A percentile compares a stretch with the other conserved stretches of the same genome.
Conservation (phyloP, 2,329 filamentous ascomycete species). For the Huntiella moniliformis region DNA sequence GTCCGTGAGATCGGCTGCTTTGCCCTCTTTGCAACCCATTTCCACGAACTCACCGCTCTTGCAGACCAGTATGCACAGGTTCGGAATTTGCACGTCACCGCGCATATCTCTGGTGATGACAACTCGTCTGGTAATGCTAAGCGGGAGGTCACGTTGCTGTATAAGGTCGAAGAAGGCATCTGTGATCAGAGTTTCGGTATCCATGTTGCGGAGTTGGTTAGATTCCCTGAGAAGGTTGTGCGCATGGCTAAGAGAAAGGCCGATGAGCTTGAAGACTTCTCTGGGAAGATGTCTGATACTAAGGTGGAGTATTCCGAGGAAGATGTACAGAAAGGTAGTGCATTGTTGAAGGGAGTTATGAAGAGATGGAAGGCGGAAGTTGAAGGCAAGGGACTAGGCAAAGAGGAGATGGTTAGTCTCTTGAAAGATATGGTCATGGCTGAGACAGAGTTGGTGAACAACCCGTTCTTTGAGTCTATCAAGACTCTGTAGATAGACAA, state of each 20-base stretch:
- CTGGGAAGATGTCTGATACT: slow-evolving; percentile 50
- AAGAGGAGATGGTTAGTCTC: slow-evolving; percentile 57
- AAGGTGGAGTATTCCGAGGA: slow-evolving; percentile 51
- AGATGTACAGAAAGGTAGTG: slow-evolving; percentile 78
- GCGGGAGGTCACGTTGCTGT: slow-evolving; percentile 81
- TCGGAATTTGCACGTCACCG: slow-evolving; percentile 84
- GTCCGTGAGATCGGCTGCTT: slow-evolving; percentile 88
- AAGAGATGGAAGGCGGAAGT: slow-evolving; percentile 70
- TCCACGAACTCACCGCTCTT: slow-evolving; percentile 89
- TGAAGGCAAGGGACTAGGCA: slow-evolving; percentile 35
- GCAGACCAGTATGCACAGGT: slow-evolving; percentile 76
- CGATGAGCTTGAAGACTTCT: slow-evolving; percentile 93
- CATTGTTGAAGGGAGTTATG: slow-evolving; percentile 65
- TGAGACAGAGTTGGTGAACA: slow-evolving; percentile 45
- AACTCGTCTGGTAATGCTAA: slow-evolving; percentile 31
- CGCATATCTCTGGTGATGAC: slow-evolving; percentile 49
- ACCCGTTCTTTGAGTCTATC: slow-evolving; percentile 53
- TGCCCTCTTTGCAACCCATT: slow-evolving; percentile 91
- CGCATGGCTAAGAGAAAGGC: slow-evolving; percentile 99
- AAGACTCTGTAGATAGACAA: slow-evolving; percentile 28
- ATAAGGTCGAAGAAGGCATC: slow-evolving; percentile 89
- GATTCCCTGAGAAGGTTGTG: slow-evolving; percentile 92
- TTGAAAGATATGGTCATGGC: slow-evolving; percentile 63
- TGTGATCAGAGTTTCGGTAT: slow-evolving; percentile 98
- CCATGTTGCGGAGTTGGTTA: slow-evolving; percentile 89